Percentiles rank a stretch among this genome's conserved stretches.
These are phyloP conservation scores for Polygonum aviculare DNA, from an alignment of 148 eudicot genomes.

Conservation along the genomic window DNA sequence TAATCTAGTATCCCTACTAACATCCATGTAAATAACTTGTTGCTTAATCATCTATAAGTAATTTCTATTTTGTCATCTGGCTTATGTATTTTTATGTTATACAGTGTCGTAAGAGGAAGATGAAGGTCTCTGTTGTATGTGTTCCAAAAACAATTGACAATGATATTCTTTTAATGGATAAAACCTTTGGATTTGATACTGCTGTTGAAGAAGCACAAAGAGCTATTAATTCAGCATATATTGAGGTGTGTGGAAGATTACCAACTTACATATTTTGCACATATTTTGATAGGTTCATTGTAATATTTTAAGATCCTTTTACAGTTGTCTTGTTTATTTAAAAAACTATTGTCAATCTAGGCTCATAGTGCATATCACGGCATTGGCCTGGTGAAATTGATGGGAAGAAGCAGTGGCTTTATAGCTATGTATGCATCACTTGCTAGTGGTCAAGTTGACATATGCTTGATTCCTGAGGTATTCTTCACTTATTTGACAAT, in stretches of 20 bases:
- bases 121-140: slow-evolving; percentile 39
- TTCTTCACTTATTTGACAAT: slow-evolving; percentile 1
- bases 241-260: slow-evolving; percentile 30
- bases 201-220: slow-evolving; percentile 51
- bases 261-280: not conserved
- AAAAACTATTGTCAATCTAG: slow-evolving; percentile 12
- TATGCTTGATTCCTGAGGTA: slow-evolving; percentile 49
- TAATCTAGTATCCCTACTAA: not conserved
- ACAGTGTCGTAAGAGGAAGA: slow-evolving; percentile 40
- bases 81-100: slow-evolving; percentile 2
- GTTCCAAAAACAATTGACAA: slow-evolving; percentile 49
- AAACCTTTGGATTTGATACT: slow-evolving; percentile 49
- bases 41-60: not conserved
- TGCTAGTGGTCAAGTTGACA: slow-evolving; percentile 43
- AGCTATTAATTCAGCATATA: slow-evolving; percentile 42
- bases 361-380: slow-evolving; percentile 51
- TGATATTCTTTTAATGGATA: slow-evolving; percentile 46
- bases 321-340: slow-evolving; percentile 4
- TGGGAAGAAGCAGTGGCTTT: slow-evolving; percentile 55
- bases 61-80: not conserved
- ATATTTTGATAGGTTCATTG: not conserved
- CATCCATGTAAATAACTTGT: not conserved
- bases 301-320: not conserved
- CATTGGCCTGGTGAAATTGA: slow-evolving; percentile 43
- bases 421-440: slow-evolving; percentile 54